Base-by-base conservation (phyloP, 148 eudicot genomes). In the Dianthus caryophyllus region DNA sequence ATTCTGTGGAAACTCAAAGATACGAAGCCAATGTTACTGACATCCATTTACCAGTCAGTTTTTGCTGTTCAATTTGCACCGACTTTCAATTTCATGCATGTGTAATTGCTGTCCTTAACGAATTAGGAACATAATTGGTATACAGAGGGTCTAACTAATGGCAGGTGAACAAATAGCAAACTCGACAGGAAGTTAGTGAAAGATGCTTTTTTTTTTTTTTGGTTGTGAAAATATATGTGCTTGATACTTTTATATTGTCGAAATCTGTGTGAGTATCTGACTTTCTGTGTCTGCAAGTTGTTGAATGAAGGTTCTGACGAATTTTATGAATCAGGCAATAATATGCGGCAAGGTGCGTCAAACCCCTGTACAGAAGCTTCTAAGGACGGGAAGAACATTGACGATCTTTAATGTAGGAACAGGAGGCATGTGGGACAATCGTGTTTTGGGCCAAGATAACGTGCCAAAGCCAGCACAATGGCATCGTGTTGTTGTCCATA, bases 361-460 rank as follows among this genome's bases (percentile, higher is more conserved):
- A 84, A 76, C 84, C 49, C 99, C 99, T 53, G 77, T 94, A 65
- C 99, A 94, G 70, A 94, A 94, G 85, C 89, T 94, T 30, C 70
- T 94, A 82, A 81, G 99, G 76, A 90, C 84, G 70, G 99, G 99
- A 49, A 81, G 66, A 79, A 88, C 90, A 64, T 87, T 94, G 72
- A 90, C 99, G 17, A 83, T 87, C 62, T 94, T 94, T 71, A 90
- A 81, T 8, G 93, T 94, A 56, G 99, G 97, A 71, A 94, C 99
- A 14, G 99, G 99, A 64, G 99, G 99, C 66, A 81, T 90, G 96
- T 88, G 77, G 82, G 97, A 94, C 76, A 90, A 94, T 73, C 88
- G 99, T 78, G 70, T 43, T 44, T 6, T 74, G 3, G 77, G 78
- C 71, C 75, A 47, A 18, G 76, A 68, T 53, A 92, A 88, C 74